Evolutionary conservation across 1,139 yeast genomes (phyloP), one percentile per base, ranked within the genome.

Genomic region (Yamadazyma siamensis): DNA sequence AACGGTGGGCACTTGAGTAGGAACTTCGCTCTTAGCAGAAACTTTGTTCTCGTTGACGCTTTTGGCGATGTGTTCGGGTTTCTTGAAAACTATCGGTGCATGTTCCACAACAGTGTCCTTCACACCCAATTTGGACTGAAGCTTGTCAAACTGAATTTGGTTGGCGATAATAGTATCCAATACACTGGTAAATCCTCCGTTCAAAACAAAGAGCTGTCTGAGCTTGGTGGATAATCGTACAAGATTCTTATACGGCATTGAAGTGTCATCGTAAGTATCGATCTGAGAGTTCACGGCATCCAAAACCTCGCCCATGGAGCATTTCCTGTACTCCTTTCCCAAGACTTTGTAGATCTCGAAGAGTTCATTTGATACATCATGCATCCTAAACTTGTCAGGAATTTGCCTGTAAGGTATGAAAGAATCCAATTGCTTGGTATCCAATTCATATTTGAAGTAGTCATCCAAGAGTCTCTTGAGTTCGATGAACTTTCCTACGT

Each of bases 341-440:
- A 61, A 33, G 12, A 39, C 38, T 4, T 37, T 29, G 24, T 46
- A 50, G 16, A 65, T 41, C 16, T 49, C 44, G n/a, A 35, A 33
- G 13, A 65, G 49, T 31, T 63, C 68, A 10, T 40, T 39, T n/a
- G 48, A 32, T 35, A 46, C 64, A 21, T 64, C 62, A 19, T 64
- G 64, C 28, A 65, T 42, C n/a, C 36, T 29, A 34, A 61, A 55
- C 28, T 52, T 54, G 21, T 61, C 65, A 2, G 71, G 71, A 5
- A 65, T 36, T 32, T 64, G 70, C 14, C 32, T 48, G 33, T 63
- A 64, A 9, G 27, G 39, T 23, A 60, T 36, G 5, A 61, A 46
- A 2, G 53, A 43, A 35, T 64, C 69, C 37, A 65, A 50, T 7
- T 51, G 44, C 13, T 44, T 52, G 3, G 65, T 52, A 2, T 54